Conservation (phyloP, 352 stramenopile genomes). For the Phytophthora niederhauseri region DNA sequence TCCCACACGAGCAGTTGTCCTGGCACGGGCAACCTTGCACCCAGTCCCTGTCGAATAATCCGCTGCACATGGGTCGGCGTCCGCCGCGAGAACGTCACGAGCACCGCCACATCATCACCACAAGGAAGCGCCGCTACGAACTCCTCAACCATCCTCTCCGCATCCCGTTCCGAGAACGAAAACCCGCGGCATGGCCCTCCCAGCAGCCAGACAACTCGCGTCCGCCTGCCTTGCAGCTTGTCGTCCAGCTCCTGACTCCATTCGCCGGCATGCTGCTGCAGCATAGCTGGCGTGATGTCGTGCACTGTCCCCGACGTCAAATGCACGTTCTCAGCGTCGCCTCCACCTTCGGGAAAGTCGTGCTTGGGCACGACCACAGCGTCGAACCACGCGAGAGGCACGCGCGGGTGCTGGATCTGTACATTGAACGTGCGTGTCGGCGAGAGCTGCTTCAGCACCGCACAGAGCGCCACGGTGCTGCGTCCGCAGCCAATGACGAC, state of each 20-base stretch:
- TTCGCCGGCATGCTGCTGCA: slow-evolving; percentile 33
- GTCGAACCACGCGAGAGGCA: slow-evolving; percentile 59
- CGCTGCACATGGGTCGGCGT: slow-evolving; percentile 52
- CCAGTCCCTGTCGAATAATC: slow-evolving; percentile 38
- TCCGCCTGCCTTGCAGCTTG: slow-evolving; percentile 27
- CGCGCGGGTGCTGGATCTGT: slow-evolving; percentile 79
- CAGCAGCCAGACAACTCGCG: slow-evolving; percentile 57
- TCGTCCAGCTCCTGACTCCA: slow-evolving; percentile 33
- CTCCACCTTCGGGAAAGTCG: slow-evolving; percentile 39
- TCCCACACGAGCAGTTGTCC: slow-evolving; percentile 60
- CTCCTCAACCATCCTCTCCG: slow-evolving; percentile 45
- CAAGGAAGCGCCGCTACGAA: slow-evolving; percentile 35
- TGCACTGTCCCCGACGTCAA: slow-evolving; percentile 64
- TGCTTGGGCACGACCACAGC: slow-evolving; percentile 66
- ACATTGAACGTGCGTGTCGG: slow-evolving; percentile 58
- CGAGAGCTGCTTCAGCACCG: slow-evolving; percentile 45
- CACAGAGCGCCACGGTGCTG: slow-evolving; percentile 68
- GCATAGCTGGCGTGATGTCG: slow-evolving; percentile 35
- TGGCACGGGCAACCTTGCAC: slow-evolving; percentile 12
- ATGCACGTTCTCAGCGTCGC: slow-evolving; percentile 36
- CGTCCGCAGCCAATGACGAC: slow-evolving; percentile 77
- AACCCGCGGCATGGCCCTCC: slow-evolving; percentile 75
- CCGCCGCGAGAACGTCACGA: slow-evolving; percentile 75
- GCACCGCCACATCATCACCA: slow-evolving; percentile 33
- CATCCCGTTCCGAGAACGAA: slow-evolving; percentile 44